Percentiles rank a stretch among this genome's conserved stretches.
Evolutionary conservation across 2,329 filamentous ascomycete genomes (phyloP).

Genomic region (Talaromyces sp.): DNA sequence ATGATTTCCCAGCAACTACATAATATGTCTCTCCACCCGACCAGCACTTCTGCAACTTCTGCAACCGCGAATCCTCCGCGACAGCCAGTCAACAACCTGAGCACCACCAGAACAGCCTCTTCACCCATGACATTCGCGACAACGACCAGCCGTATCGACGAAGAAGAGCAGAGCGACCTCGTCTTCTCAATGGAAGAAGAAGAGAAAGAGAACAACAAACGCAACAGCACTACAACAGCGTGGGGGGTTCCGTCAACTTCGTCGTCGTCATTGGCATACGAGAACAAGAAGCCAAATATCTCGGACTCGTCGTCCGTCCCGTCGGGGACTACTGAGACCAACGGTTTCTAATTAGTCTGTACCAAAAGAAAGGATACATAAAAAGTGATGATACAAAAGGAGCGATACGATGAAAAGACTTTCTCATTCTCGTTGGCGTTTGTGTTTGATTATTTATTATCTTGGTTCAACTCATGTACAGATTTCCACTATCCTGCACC

Average conservation of each 20-base stretch:
- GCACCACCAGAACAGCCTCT: constrained; percentile 41
- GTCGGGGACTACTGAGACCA: constrained; percentile 12
- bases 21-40: constrained; percentile 43
- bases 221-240: constrained; percentile 29
- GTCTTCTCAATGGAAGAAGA: constrained; percentile 53
- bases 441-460: not conserved
- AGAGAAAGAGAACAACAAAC: constrained; percentile 40
- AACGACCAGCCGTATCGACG: constrained; percentile 45
- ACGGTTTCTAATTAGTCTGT: constrained; percentile 1
- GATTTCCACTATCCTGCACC: not conserved
- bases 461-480: constrained; percentile 2
- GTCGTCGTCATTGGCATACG: not conserved
- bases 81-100: constrained; percentile 19
- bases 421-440: not conserved
- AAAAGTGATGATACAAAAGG: not conserved
- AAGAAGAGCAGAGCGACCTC: constrained; percentile 47
- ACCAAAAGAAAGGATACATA: not conserved
- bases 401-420: not conserved
- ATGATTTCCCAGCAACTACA: constrained; percentile 60
- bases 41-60: constrained; percentile 16
- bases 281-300: not conserved
- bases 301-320: constrained; percentile 13
- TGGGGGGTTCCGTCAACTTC: not conserved
- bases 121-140: constrained; percentile 39
- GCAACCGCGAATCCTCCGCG: not conserved